phyloP scores from a whole-genome alignment of 345 rosid species.

The Eucalyptus regnans region DNA sequence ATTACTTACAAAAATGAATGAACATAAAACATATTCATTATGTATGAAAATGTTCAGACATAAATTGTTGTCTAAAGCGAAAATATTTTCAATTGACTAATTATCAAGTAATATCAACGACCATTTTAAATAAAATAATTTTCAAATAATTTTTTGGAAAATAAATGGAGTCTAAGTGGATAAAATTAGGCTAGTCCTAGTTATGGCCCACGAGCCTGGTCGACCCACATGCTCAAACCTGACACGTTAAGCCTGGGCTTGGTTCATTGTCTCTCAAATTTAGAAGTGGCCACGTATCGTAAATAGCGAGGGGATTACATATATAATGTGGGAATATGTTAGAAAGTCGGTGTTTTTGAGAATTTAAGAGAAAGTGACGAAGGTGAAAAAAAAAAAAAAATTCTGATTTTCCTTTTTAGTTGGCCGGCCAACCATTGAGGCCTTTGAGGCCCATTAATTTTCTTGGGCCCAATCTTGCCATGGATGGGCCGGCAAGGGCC shows the following conservation, averaged over 20 bases:
- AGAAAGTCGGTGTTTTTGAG: background rate
- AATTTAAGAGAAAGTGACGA: background rate
- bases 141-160: too few relatives aligned
- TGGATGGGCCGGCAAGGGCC: background rate
- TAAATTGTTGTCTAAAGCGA: too few relatives aligned
- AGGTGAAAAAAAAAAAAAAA: background rate
- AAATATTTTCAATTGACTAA: background rate
- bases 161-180: background rate
- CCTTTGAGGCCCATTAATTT: background rate
- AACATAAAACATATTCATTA: too few relatives aligned
- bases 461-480: accelerated
- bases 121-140: too few relatives aligned
- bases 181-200: background rate
- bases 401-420: background rate
- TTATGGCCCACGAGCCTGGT: accelerated
- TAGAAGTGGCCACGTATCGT: accelerated
- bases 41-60: background rate
- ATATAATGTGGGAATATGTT: background rate
- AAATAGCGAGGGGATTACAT: background rate
- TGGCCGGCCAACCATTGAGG: background rate
- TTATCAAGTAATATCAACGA: too few relatives aligned
- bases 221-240: background rate
- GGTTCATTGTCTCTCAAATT: background rate
- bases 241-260: background rate
- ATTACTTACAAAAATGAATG: too few relatives aligned